Base-by-base conservation (phyloP, 2,329 filamentous ascomycete genomes). In the Aaosphaeria arxii region DNA sequence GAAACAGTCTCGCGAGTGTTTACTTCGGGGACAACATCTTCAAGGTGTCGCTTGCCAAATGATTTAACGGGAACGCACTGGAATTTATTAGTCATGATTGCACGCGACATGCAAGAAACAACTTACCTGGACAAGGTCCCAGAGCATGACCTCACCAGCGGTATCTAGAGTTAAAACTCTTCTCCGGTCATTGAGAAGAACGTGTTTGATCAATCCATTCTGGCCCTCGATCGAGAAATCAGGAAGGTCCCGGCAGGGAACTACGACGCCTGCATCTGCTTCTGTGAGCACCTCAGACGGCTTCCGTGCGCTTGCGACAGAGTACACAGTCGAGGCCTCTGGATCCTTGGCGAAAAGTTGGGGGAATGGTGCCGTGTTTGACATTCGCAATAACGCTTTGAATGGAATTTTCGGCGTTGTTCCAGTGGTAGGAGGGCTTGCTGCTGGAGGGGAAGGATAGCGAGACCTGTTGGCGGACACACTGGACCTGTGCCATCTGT, bases 21-120 rank as follows among this genome's bases (percentile, higher is more conserved):
- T 47, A 96, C 82, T 62, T 91, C 81, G 1, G 85, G 84, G 50
- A 91, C 87, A 6, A 99, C 90, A 66, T 97, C 92, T 63, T 97
- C 92, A 3, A 99, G 79, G 70, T 97, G 89, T 40, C 87, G 84
- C 73, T 96, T 96, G 40, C 94, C 94, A 70, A 94, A 99, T n/a
- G 87, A 90, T 68, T 89, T 82, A 46, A 97, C 85, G 0, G 90
- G 90, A 63, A 87, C 81, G 66, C 94, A 97, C 85, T 94, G 54
- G 3, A 28, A 42, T 43, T 69, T 46, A 68, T 56, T 45, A n/a
- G 36, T 28, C n/a, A 6, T 11, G 6, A 30, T 36, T 36, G 4
- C n/a, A 4, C 7, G 33, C 33, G 33, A 36, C 33, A 36, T 24
- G 17, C 17, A 36, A 36, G 33, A 41, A n/a, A 31, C 31, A 6